A percentile compares a stretch with the other conserved stretches of the same genome.
Conservation (phyloP, 2,329 filamentous ascomycete genomes). For the Nothomitra cinnamomea region DNA sequence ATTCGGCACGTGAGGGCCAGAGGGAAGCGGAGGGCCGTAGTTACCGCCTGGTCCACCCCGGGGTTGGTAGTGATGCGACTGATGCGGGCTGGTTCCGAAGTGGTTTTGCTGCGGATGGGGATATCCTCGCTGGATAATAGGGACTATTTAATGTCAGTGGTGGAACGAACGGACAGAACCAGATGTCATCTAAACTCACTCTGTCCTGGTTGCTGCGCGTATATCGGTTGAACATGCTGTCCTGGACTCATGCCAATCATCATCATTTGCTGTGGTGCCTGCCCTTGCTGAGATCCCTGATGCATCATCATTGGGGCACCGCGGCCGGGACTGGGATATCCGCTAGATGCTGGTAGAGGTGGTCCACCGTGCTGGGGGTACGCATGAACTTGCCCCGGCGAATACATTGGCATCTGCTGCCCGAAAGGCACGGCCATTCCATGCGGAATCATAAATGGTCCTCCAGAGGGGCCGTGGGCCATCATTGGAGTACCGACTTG, state of each 20-base stretch:
- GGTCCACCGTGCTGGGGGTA: conserved; percentile 35
- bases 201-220: conserved; percentile 53
- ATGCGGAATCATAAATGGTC: conserved; percentile 57
- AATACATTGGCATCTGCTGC: conserved; percentile 71
- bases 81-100: conserved; percentile 22
- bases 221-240: conserved; percentile 59
- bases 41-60: conserved; percentile 23
- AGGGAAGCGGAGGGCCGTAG: conserved; percentile 17
- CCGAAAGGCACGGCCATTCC: conserved; percentile 46
- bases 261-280: conserved; percentile 49
- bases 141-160: conserved; percentile 17
- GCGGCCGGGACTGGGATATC: conserved; percentile 77
- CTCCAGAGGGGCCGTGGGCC: conserved; percentile 55
- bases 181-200: conserved; percentile 42
- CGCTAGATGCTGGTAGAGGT: conserved; percentile 45
- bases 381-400: conserved; percentile 55
- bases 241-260: conserved; percentile 52
- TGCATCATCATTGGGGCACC: conserved; percentile 87
- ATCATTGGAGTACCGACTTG: conserved; percentile 48
- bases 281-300: conserved; percentile 84
- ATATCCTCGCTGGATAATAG: conserved; percentile 21
- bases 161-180: background rate
- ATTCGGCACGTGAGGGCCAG: background rate
- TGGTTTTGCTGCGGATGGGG: conserved; percentile 23
- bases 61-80: conserved; percentile 22